Conservation (phyloP, 176 grass and related monocot species). For the Musa itinerans region DNA sequence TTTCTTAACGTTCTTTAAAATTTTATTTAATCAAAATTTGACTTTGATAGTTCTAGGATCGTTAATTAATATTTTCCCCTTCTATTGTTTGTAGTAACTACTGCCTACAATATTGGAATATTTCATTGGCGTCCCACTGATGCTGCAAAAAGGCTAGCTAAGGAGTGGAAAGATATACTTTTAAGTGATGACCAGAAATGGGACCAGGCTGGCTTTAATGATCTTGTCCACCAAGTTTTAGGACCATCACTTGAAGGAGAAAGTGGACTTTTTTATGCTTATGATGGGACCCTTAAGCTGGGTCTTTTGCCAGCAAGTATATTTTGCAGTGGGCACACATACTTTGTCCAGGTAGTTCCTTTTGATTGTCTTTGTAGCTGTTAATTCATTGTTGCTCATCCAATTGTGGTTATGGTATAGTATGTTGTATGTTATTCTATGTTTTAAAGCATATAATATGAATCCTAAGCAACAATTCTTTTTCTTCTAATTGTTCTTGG, state of each 20-base stretch:
- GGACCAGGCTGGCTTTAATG: slow-evolving; percentile 95
- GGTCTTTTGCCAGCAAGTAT: slow-evolving; percentile 93
- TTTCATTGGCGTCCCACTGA: slow-evolving; percentile 94
- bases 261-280: slow-evolving; percentile 72
- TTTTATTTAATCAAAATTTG: not conserved
- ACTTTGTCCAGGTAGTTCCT: slow-evolving; percentile 79
- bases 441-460: too few species aligned
- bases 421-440: not conserved
- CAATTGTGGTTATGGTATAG: not conserved
- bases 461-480: too few species aligned
- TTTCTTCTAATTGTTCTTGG: too few species aligned
- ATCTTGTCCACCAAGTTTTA: slow-evolving; percentile 56
- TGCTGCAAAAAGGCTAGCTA: slow-evolving; percentile 68
- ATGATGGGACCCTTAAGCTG: slow-evolving; percentile 85
- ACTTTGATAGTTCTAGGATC: slow-evolving; percentile 15
- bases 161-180: slow-evolving; percentile 87
- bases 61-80: slow-evolving; percentile 3
- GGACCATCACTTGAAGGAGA: slow-evolving; percentile 54
- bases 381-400: not conserved
- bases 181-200: slow-evolving; percentile 74
- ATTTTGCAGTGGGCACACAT: slow-evolving; percentile 98
- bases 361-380: not conserved
- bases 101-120: slow-evolving; percentile 89
- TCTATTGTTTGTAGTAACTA: slow-evolving; percentile 51
- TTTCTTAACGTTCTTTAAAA: not conserved